Percentiles rank a stretch among this genome's conserved stretches.
These are phyloP conservation scores for Venturia aucupariae DNA, from an alignment of 2,329 filamentous ascomycete species.

Conservation along the genomic window DNA sequence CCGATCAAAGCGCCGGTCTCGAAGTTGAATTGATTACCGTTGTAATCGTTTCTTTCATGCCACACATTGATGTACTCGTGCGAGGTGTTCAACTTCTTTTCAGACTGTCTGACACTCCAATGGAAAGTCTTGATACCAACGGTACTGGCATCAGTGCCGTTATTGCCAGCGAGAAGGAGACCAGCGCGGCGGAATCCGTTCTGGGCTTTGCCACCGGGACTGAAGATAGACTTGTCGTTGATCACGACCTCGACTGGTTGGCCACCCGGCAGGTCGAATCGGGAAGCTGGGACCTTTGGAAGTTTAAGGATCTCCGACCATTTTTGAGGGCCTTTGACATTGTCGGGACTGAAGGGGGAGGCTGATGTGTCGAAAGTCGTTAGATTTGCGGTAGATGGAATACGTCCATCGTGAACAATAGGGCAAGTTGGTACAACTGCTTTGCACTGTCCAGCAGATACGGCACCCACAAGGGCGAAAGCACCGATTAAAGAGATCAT, in stretches of 20 bases:
- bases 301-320: constrained; percentile 44
- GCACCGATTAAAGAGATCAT: neutral
- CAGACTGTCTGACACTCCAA: constrained; percentile 46
- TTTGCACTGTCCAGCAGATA: constrained; percentile 1
- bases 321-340: constrained; percentile 44
- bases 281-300: constrained; percentile 32
- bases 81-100: constrained; percentile 44
- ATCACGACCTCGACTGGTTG: constrained; percentile 47
- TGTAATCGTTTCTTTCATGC: constrained; percentile 31
- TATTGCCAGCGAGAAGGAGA: constrained; percentile 39
- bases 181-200: constrained; percentile 53
- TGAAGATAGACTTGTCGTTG: constrained; percentile 48
- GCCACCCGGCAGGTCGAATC: constrained; percentile 37
- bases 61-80: constrained; percentile 49
- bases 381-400: constrained; percentile 21
- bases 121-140: constrained; percentile 52
- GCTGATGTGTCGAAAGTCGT: constrained; percentile 26
- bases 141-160: constrained; percentile 43
- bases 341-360: constrained; percentile 42
- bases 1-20: constrained; percentile 45
- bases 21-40: constrained; percentile 36
- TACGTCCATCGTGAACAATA: constrained; percentile 29
- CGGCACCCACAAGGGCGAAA: neutral
- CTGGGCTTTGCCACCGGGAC: constrained; percentile 34
- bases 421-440: constrained; percentile 22